These are phyloP conservation scores for Picochlorum sp. DNA, from an alignment of 139 green algal species.

Conservation along the genomic window DNA sequence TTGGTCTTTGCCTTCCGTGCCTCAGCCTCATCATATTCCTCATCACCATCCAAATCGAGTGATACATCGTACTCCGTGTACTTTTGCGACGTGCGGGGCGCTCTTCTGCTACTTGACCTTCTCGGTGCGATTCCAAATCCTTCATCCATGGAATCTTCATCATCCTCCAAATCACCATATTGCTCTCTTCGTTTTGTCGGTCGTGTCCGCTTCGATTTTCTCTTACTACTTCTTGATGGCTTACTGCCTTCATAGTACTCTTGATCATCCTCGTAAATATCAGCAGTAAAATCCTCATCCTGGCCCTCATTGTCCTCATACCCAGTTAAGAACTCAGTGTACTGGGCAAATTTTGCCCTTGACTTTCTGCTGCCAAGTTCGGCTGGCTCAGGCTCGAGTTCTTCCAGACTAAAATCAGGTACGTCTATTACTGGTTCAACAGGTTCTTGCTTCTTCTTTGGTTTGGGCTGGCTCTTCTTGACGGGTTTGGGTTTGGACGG, in stretches of 20 bases:
- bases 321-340: not conserved
- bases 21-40: conserved; percentile 13
- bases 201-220: not conserved
- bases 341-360: not conserved
- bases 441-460: not conserved
- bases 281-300: not conserved
- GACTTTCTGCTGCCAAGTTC: not conserved
- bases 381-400: not conserved
- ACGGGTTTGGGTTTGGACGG: conserved; percentile 2
- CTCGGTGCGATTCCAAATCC: not conserved
- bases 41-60: not conserved
- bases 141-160: conserved; percentile 3
- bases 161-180: not conserved
- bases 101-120: not conserved
- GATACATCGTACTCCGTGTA: conserved; percentile 8
- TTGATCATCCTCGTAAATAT: not conserved
- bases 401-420: not conserved
- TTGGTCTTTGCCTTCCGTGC: conserved; percentile 8
- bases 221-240: not conserved
- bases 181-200: not conserved
- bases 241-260: no score
- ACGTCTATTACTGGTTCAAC: not conserved
- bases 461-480: conserved; percentile 1
- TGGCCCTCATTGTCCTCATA: not conserved
- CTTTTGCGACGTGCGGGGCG: not conserved